Evolutionary conservation across 2,329 filamentous ascomycete genomes (phyloP).

Genomic region (Ceratocystis alfenasii): DNA sequence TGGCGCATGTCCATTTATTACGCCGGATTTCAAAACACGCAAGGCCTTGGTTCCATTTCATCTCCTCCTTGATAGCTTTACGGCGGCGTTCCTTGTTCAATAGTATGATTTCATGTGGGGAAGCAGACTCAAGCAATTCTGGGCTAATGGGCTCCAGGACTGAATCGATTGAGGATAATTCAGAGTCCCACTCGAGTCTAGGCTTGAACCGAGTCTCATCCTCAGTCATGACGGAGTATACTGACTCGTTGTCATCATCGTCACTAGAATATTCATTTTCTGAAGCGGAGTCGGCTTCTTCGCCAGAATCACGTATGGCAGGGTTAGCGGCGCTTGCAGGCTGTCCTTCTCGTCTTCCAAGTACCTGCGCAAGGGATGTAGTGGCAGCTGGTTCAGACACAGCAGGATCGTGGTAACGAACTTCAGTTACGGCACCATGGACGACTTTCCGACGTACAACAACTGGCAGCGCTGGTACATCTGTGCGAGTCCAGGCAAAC

Average conservation of each 20-base stretch:
- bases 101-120: constrained; percentile 1
- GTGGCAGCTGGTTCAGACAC: constrained; percentile 1
- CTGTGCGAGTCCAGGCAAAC: constrained; percentile 43
- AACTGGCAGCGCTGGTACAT: constrained; percentile 22
- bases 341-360: neutral
- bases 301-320: constrained; percentile 2
- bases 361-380: constrained; percentile 15
- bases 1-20: constrained; percentile 76
- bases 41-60: constrained; percentile 68
- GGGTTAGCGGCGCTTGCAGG: neutral
- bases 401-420: constrained; percentile 21
- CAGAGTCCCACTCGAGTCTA: constrained; percentile 44
- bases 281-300: constrained; percentile 14
- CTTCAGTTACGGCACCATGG: constrained; percentile 12
- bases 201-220: constrained; percentile 40
- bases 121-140: neutral
- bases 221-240: constrained; percentile 47
- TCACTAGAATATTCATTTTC: constrained; percentile 21
- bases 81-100: constrained; percentile 40
- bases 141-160: neutral
- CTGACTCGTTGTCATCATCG: constrained; percentile 38
- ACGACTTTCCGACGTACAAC: constrained; percentile 14
- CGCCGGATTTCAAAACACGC: constrained; percentile 66
- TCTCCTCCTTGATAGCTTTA: constrained; percentile 49
- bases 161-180: constrained; percentile 17